Conservation (phyloP, 2,329 filamentous ascomycete species). For the Sporothrix humicola region DNA sequence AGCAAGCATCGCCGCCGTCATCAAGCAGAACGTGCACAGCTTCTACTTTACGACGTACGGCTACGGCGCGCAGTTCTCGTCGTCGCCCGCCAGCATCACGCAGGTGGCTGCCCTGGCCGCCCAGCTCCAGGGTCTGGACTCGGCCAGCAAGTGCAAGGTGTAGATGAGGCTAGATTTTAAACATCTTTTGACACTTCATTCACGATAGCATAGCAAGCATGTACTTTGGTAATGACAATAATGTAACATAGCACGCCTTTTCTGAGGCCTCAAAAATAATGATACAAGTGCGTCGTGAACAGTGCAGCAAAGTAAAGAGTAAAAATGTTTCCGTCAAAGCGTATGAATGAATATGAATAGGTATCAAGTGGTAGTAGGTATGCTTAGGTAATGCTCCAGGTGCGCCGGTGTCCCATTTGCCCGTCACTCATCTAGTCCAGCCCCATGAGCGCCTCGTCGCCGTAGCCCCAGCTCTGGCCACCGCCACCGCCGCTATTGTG, state of each 20-base stretch:
- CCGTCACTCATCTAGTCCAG: constrained; percentile 61
- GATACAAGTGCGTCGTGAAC: background rate
- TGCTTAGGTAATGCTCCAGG: background rate
- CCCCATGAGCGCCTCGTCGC: constrained; percentile 83
- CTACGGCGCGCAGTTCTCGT: constrained; percentile 35
- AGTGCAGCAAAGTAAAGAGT: too few species aligned
- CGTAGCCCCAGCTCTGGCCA: constrained; percentile 73
- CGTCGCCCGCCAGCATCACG: constrained; percentile 34
- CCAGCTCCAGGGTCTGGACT: constrained; percentile 24
- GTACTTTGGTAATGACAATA: background rate
- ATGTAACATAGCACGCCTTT: background rate
- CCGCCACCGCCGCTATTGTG: constrained; percentile 48
- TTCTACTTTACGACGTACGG: constrained; percentile 35
- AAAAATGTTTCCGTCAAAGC: background rate
- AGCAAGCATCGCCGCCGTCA: constrained; percentile 24
- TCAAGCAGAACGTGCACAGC: constrained; percentile 35
- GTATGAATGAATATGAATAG: background rate
- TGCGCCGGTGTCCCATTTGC: background rate
- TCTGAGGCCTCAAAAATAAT: background rate
- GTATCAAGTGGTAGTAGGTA: background rate
- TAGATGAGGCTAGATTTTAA: background rate
- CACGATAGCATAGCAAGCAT: background rate
- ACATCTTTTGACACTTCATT: background rate
- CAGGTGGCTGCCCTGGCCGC: constrained; percentile 34
- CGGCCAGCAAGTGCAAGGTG: too few species aligned